Base-by-base conservation (phyloP, 768 basidiomycete genomes). In the Boletus reticulatus region DNA sequence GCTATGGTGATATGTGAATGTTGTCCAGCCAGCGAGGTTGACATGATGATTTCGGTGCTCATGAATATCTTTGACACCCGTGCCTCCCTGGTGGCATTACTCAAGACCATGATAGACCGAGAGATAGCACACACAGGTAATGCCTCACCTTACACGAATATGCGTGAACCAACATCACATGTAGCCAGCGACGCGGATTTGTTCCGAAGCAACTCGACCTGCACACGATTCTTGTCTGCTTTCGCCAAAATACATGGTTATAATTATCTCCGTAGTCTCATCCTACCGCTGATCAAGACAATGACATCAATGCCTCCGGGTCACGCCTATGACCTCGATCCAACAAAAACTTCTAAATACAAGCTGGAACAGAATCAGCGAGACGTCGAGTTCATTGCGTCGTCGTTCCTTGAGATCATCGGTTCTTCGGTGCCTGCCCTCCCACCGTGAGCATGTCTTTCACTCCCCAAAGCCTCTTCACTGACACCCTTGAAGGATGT, bases 201-300 rank as follows among this genome's bases (percentile, higher is more conserved):
- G 9, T 97, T 98, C 76, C 80, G 95, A 48, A 80, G 89, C 57
- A 97, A 96, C 69, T 88, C 89, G 3, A 90, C 89, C 1, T 92
- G 87, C 62, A 90, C 89, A n/a, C 77, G 89, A 42, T 87, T 98
- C 55, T 73, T 97, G 43, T 92, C 92, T 7, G 84, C 86, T 2
- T 95, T 95, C 62, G 92, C 91, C 4, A 85, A 80, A 66, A 84
- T 89, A n/a, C 92, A 94, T 57, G 95, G 94, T 5, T 97, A 96
- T 70, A 85, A 87, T 54, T 97, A 96, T 69, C 76, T 97, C n/a
- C 82, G 94, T 19, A 83, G 80, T 43, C 78, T 95, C 22, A 81
- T 96, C 44, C 76, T 80, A 42, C 92, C 93, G 4, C 76, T 96
- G 31, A 79, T 97, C 59, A 81, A 86, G 60, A 82, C 81, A 20